Evolutionary conservation across 140 eudicot genomes (phyloP).

Genomic region (Flaveria floridana): DNA sequence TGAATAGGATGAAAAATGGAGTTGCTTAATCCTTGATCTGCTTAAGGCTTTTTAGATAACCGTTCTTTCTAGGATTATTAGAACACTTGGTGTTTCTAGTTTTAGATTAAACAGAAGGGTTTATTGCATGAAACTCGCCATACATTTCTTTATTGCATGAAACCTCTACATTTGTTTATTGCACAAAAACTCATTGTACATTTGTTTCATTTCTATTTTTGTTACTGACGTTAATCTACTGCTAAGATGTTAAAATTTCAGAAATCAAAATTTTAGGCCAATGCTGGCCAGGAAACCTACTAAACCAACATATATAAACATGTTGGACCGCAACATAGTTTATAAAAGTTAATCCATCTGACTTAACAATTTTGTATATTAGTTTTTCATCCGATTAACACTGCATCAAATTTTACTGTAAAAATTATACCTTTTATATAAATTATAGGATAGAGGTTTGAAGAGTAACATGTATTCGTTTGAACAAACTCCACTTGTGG

Average conservation of each 20-base stretch:
- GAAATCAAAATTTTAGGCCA: constrained; percentile 9
- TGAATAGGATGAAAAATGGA: neutral
- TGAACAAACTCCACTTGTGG: neutral
- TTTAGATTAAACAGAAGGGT: neutral
- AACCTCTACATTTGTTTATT: neutral
- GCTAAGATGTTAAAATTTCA: neutral
- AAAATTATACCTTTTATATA: neutral
- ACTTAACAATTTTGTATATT: neutral
- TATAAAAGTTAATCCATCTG: neutral
- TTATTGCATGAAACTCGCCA: neutral
- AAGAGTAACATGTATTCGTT: neutral
- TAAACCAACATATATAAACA: neutral
- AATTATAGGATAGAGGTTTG: constrained; percentile 15
- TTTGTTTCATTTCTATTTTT: neutral
- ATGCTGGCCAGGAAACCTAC: neutral
- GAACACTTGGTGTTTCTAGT: neutral
- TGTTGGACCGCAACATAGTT: neutral
- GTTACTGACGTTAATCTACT: neutral
- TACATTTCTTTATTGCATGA: neutral
- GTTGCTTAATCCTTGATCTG: neutral
- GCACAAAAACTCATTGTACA: neutral
- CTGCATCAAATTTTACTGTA: neutral
- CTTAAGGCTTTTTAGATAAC: neutral
- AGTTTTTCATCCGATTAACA: neutral
- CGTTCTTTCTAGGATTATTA: neutral